Evolutionary conservation across 2,329 filamentous ascomycete species (phyloP).

Genomic region (Arthrinium puccinioides): DNA sequence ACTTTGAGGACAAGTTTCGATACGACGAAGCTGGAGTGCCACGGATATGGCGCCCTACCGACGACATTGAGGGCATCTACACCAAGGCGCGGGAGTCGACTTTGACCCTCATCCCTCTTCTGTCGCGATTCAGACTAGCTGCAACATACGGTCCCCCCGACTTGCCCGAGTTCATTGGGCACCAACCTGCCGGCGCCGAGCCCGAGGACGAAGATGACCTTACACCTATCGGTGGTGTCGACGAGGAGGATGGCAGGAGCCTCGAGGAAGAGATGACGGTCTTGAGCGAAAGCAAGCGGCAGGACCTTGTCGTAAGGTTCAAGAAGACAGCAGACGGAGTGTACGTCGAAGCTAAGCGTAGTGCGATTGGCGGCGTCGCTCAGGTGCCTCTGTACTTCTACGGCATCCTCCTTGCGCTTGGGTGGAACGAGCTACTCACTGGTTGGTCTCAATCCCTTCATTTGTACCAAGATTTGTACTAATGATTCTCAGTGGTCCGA

Average conservation of each 20-base stretch:
- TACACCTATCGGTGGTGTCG: slow-evolving; percentile 81
- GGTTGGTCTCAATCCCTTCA: slow-evolving; percentile 52
- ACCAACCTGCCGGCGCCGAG: slow-evolving; percentile 66
- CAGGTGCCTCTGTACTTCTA: slow-evolving; percentile 96
- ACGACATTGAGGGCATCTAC: slow-evolving; percentile 95
- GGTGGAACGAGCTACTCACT: slow-evolving; percentile 98
- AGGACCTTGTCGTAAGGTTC: slow-evolving; percentile 89
- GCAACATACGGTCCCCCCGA: slow-evolving; percentile 71
- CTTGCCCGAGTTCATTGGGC: slow-evolving; percentile 77
- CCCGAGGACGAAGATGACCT: slow-evolving; percentile 86
- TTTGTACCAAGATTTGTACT: slow-evolving; percentile 6
- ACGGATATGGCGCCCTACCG: slow-evolving; percentile 90
- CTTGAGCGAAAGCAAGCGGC: slow-evolving; percentile 81
- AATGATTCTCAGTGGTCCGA: slow-evolving; percentile 61
- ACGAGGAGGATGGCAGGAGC: slow-evolving; percentile 90
- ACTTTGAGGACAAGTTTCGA: slow-evolving; percentile 98
- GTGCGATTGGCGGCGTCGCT: slow-evolving; percentile 89
- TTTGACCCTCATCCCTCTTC: slow-evolving; percentile 78
- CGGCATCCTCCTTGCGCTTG: slow-evolving; percentile 75
- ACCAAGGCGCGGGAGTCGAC: slow-evolving; percentile 90
- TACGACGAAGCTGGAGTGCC: slow-evolving; percentile 94
- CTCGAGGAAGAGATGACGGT: slow-evolving; percentile 95
- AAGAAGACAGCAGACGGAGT: slow-evolving; percentile 98
- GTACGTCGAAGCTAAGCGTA: slow-evolving; percentile 95
- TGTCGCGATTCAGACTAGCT: slow-evolving; percentile 75